phyloP scores from a whole-genome alignment of 2,329 filamentous ascomycete species.

The Aspergillus calidoustus region DNA sequence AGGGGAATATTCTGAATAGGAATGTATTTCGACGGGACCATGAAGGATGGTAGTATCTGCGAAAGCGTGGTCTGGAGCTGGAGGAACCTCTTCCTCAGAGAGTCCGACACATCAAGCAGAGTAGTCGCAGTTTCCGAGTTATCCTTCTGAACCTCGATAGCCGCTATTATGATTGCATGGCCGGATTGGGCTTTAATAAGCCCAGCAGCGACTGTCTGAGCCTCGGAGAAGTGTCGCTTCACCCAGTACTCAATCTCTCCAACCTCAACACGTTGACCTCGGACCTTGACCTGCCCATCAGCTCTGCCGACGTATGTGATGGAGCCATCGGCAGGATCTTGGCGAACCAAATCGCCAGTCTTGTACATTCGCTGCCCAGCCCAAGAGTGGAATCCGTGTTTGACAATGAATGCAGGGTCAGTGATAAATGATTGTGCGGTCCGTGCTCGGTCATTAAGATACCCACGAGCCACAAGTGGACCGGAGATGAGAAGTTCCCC shows the following conservation, averaged over 20 bases:
- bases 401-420: constrained; percentile 6
- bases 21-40: constrained; percentile 10
- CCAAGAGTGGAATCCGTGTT: background rate
- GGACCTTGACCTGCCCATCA: constrained; percentile 22
- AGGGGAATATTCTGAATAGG: constrained; percentile 6
- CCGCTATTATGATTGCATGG: background rate
- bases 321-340: constrained; percentile 18
- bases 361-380: constrained; percentile 16
- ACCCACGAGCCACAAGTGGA: constrained; percentile 17
- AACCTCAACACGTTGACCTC: constrained; percentile 22
- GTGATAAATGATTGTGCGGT: constrained; percentile 19
- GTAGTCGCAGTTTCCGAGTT: background rate
- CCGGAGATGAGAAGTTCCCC: constrained; percentile 24
- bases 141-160: background rate
- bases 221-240: background rate
- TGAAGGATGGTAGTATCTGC: constrained; percentile 4
- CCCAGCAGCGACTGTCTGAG: constrained; percentile 7
- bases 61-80: background rate
- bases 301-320: constrained; percentile 19
- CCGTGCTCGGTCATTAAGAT: constrained; percentile 17
- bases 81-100: background rate
- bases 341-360: constrained; percentile 22
- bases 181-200: background rate
- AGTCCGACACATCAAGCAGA: background rate
- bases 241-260: constrained; percentile 22